Conservation (phyloP, 164 flowering plant genomes). For the Piper betle region DNA sequence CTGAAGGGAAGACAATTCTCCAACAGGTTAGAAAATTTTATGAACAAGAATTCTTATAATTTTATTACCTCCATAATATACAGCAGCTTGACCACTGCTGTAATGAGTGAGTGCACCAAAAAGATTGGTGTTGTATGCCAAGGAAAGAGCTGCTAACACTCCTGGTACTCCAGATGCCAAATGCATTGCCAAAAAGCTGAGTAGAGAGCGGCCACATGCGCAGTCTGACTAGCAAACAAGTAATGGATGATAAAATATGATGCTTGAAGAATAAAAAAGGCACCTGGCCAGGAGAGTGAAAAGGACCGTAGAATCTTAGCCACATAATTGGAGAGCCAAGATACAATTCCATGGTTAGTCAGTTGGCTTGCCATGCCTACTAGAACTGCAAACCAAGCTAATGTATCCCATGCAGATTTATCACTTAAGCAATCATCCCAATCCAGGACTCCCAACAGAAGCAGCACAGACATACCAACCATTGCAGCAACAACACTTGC, state of each 20-base stretch:
- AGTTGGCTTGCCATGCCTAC: slow-evolving; percentile 94
- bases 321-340: slow-evolving; percentile 77
- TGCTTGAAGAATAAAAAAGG: slow-evolving; percentile 75
- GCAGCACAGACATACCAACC: slow-evolving; percentile 74
- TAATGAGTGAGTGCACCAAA: slow-evolving; percentile 93
- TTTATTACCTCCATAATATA: slow-evolving; percentile 76
- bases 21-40: no score
- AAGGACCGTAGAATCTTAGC: slow-evolving; percentile 49
- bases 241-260: slow-evolving; percentile 81
- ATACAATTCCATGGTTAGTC: slow-evolving; percentile 68
- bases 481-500: slow-evolving; percentile 86
- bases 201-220: slow-evolving; percentile 87
- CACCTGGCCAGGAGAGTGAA: slow-evolving; percentile 77
- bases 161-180: slow-evolving; percentile 83
- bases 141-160: slow-evolving; percentile 61
- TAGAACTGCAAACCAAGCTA: slow-evolving; percentile 87
- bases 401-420: slow-evolving; percentile 92
- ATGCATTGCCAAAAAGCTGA: slow-evolving; percentile 92
- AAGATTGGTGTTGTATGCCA: slow-evolving; percentile 82
- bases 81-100: slow-evolving; percentile 97
- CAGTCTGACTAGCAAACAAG: slow-evolving; percentile 91
- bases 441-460: slow-evolving; percentile 61
- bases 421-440: slow-evolving; percentile 92
- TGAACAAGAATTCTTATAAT: not conserved
- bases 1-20: no score